phyloP scores from a whole-genome alignment of 2,329 filamentous ascomycete genomes.

The Ophiobolus disseminans region DNA sequence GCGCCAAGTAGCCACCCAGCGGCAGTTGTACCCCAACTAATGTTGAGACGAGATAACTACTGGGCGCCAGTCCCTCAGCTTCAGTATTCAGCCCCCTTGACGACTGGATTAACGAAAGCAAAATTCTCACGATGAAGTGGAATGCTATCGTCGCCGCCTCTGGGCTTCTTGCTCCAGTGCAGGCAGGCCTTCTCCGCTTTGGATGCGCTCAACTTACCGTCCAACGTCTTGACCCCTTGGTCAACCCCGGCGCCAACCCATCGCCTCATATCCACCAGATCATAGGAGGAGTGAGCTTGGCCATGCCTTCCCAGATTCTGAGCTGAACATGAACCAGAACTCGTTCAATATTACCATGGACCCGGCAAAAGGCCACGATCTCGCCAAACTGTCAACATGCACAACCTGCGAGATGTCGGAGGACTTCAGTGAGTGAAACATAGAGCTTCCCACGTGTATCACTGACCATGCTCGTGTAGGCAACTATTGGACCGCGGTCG shows the following conservation, averaged over 20 bases:
- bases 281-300: constrained; percentile 48
- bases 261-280: constrained; percentile 52
- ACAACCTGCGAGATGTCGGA: constrained; percentile 55
- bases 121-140: constrained; percentile 26
- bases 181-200: constrained; percentile 35
- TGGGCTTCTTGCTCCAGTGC: constrained; percentile 25
- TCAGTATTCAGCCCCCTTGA: background rate
- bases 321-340: constrained; percentile 33
- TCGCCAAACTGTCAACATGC: constrained; percentile 46
- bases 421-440: constrained; percentile 31
- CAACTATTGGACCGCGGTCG: constrained; percentile 43
- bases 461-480: constrained; percentile 10
- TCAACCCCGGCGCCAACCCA: constrained; percentile 47
- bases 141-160: constrained; percentile 21
- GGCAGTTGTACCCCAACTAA: background rate
- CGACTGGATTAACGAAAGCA: background rate
- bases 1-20: background rate
- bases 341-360: constrained; percentile 58
- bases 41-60: background rate
- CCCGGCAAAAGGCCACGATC: constrained; percentile 29
- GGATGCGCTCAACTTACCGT: constrained; percentile 35
- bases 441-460: background rate
- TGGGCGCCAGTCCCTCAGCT: background rate
- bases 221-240: constrained; percentile 35
- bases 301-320: background rate